A percentile compares a stretch with the other conserved stretches of the same genome.
Evolutionary conservation across 371 early-diverging fungal genomes (phyloP).

Genomic region (Mucor circinelloides): DNA sequence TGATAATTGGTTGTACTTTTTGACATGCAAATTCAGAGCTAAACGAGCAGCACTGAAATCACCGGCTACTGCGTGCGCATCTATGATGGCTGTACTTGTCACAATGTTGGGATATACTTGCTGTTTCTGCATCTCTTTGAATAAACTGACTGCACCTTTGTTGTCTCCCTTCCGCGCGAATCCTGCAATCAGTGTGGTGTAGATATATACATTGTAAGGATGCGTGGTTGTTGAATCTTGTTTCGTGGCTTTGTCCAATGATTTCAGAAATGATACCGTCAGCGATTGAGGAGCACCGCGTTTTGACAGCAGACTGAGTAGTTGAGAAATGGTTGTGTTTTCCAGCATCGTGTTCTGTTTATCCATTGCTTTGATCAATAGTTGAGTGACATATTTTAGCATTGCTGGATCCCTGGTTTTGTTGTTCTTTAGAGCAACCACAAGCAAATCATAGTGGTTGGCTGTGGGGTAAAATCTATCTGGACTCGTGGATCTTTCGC

Average conservation of each 20-base stretch:
- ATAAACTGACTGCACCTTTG: constrained; percentile 32
- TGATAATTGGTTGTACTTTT: not conserved
- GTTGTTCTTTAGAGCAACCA: constrained; percentile 22
- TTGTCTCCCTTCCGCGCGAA: constrained; percentile 37
- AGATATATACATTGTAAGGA: constrained; percentile 40
- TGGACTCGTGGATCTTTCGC: not conserved
- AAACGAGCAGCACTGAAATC: constrained; percentile 30
- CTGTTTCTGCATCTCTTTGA: constrained; percentile 38
- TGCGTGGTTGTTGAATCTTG: not conserved
- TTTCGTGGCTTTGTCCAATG: constrained; percentile 17
- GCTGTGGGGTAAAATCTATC: constrained; percentile 11
- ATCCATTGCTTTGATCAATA: constrained; percentile 31
- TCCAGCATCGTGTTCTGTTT: constrained; percentile 15
- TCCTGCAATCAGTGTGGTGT: constrained; percentile 46
- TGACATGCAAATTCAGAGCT: constrained; percentile 15
- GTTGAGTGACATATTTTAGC: constrained; percentile 10
- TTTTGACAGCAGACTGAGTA: constrained; percentile 31
- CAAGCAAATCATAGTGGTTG: constrained; percentile 39
- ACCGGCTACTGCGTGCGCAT: constrained; percentile 43
- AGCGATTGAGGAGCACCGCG: constrained; percentile 7
- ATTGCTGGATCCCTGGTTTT: not conserved
- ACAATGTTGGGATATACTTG: constrained; percentile 32
- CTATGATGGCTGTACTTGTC: constrained; percentile 37
- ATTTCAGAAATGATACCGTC: constrained; percentile 30
- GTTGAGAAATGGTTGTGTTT: constrained; percentile 29